A percentile compares a stretch with the other conserved stretches of the same genome.
Conservation (phyloP, 108 stramenopile species). For the Chaetoceros muelleri region DNA sequence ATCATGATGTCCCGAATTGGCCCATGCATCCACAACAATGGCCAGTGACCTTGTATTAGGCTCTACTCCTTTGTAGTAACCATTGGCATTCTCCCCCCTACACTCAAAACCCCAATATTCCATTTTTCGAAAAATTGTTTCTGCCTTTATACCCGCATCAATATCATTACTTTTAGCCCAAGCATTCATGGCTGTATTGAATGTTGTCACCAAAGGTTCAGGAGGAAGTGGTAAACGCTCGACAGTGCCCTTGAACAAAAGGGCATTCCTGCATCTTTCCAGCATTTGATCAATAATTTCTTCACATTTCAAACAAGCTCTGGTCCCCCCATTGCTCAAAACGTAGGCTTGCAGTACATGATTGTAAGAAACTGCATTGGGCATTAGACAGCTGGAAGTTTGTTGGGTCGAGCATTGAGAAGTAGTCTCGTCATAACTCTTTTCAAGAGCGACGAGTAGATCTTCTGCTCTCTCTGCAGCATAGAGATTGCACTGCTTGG, state of each 20-base stretch:
- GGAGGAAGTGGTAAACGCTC: not conserved
- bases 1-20: constrained; percentile 1
- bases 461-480: not conserved
- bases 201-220: constrained; percentile 3
- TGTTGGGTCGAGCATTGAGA: too few relatives aligned
- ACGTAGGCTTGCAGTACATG: not conserved
- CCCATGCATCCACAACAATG: constrained; percentile 46
- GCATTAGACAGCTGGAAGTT: too few relatives aligned
- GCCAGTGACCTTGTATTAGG: constrained; percentile 36
- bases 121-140: constrained; percentile 59
- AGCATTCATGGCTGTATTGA: constrained; percentile 57
- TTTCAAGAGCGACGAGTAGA: not conserved
- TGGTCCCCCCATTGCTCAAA: not conserved
- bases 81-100: constrained; percentile 7
- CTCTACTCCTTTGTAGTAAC: constrained; percentile 8
- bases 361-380: not conserved
- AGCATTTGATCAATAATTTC: not conserved
- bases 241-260: not conserved
- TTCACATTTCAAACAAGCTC: not conserved
- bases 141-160: constrained; percentile 36
- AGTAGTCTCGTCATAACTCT: not conserved
- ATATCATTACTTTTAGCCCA: constrained; percentile 41
- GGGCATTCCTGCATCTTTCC: not conserved
- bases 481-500: not conserved
- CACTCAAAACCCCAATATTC: constrained; percentile 19